These are phyloP conservation scores for Exophiala spinifera DNA, from an alignment of 2,329 filamentous ascomycete species.

Conservation along the genomic window DNA sequence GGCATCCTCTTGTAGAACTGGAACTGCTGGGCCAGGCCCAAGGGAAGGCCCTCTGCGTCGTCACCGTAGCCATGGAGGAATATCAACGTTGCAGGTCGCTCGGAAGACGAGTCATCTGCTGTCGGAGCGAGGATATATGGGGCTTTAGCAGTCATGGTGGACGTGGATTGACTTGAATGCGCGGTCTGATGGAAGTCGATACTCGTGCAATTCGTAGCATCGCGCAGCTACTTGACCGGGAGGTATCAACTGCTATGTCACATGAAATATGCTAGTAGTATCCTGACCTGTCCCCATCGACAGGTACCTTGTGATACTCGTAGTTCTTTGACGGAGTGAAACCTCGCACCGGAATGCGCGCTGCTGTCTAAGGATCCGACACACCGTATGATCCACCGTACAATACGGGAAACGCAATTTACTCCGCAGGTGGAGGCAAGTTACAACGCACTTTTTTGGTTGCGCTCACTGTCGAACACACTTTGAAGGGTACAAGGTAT, in stretches of 20 bases:
- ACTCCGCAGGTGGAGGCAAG: background rate
- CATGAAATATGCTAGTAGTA: background rate
- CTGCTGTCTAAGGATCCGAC: background rate
- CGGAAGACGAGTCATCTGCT: conserved; percentile 14
- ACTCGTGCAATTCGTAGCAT: background rate
- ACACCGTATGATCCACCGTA: background rate
- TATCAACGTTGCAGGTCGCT: conserved; percentile 26
- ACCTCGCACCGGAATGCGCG: background rate
- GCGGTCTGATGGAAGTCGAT: too few species aligned
- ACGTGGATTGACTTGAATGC: background rate
- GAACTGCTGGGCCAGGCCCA: conserved; percentile 48
- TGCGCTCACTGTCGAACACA: too few species aligned
- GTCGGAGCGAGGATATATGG: conserved; percentile 24
- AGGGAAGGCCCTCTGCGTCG: conserved; percentile 43
- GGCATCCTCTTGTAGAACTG: conserved; percentile 48
- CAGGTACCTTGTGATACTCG: too few species aligned
- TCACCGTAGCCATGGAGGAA: conserved; percentile 47
- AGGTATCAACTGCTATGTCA: too few species aligned
- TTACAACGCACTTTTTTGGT: background rate
- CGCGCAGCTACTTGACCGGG: too few species aligned
- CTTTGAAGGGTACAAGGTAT: background rate
- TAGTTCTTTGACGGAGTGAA: too few species aligned
- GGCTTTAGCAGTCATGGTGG: conserved; percentile 20
- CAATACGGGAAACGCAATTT: background rate
- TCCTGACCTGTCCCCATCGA: background rate